Conservation (phyloP, 306 rosid species). For the Sesbania bispinosa region DNA sequence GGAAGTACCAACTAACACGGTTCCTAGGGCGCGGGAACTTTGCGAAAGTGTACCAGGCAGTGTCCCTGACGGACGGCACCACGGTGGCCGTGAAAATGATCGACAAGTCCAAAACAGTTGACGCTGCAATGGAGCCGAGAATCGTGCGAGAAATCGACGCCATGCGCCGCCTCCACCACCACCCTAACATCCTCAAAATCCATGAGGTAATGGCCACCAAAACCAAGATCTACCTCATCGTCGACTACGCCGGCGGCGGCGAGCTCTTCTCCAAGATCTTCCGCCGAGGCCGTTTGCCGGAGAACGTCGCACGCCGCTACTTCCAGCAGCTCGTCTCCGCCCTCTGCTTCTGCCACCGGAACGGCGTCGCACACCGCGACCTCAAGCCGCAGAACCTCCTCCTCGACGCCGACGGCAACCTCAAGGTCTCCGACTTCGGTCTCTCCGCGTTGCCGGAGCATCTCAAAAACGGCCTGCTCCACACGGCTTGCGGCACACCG, state of each 20-base stretch:
- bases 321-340: slow-evolving; percentile 84
- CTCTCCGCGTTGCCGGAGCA: slow-evolving; percentile 89
- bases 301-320: slow-evolving; percentile 52
- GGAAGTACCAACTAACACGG: slow-evolving; percentile 58
- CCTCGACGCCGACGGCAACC: slow-evolving; percentile 53
- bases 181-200: slow-evolving; percentile 65
- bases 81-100: slow-evolving; percentile 75
- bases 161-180: slow-evolving; percentile 86
- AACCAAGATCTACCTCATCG: slow-evolving; percentile 74
- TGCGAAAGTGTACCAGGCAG: slow-evolving; percentile 82
- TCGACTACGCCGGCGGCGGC: slow-evolving; percentile 84
- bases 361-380: slow-evolving; percentile 87
- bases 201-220: slow-evolving; percentile 86
- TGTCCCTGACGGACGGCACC: slow-evolving; percentile 43
- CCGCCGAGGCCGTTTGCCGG: slow-evolving; percentile 47
- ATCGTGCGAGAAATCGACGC: slow-evolving; percentile 75
- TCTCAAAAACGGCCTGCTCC: slow-evolving; percentile 62
- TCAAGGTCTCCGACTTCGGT: slow-evolving; percentile 87
- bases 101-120: slow-evolving; percentile 61
- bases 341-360: slow-evolving; percentile 62
- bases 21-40: slow-evolving; percentile 86
- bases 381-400: slow-evolving; percentile 89
- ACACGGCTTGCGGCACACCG: slow-evolving; percentile 91
- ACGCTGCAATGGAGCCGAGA: slow-evolving; percentile 66
- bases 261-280: slow-evolving; percentile 65